These are phyloP conservation scores for Linnemannia elongata DNA, from an alignment of 192 early-diverging fungal genomes.

Conservation along the genomic window DNA sequence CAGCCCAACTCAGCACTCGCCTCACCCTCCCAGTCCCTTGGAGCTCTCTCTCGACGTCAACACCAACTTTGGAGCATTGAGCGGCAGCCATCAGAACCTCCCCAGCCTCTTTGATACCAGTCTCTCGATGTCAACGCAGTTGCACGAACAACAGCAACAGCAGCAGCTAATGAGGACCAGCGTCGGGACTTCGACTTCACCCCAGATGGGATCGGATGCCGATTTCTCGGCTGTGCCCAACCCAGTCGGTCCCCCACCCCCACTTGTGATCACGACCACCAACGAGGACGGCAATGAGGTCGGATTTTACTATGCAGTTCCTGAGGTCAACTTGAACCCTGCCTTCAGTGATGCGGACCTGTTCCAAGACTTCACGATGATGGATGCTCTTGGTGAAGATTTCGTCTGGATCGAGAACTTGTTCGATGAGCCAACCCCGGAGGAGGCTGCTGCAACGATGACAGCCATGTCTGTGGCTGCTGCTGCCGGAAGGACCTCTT, in stretches of 20 bases:
- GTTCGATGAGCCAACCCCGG: constrained; percentile 50
- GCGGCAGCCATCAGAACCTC: constrained; percentile 36
- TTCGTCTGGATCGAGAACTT: constrained; percentile 56
- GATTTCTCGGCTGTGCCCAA: neutral
- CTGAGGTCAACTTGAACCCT: constrained; percentile 46
- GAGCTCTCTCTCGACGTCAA: constrained; percentile 45
- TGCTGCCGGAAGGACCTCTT: constrained; percentile 22
- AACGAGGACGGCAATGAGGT: constrained; percentile 55
- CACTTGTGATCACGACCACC: constrained; percentile 51
- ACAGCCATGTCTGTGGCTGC: constrained; percentile 50
- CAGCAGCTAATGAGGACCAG: constrained; percentile 18
- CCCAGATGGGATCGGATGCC: constrained; percentile 28
- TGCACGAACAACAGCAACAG: constrained; percentile 19
- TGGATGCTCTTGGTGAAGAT: constrained; percentile 52
- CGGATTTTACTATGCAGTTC: constrained; percentile 53
- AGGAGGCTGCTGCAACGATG: constrained; percentile 46
- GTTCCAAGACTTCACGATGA: constrained; percentile 55
- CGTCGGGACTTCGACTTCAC: constrained; percentile 45
- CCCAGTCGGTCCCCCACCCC: constrained; percentile 10
- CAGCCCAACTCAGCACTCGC: constrained; percentile 34
- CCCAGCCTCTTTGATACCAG: constrained; percentile 38
- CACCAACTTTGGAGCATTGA: constrained; percentile 40
- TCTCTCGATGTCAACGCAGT: constrained; percentile 30
- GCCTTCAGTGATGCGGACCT: constrained; percentile 49
- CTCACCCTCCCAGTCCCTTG: constrained; percentile 45